Conservation (phyloP, 2,329 filamentous ascomycete species). For the Colletotrichum higginsianum region DNA sequence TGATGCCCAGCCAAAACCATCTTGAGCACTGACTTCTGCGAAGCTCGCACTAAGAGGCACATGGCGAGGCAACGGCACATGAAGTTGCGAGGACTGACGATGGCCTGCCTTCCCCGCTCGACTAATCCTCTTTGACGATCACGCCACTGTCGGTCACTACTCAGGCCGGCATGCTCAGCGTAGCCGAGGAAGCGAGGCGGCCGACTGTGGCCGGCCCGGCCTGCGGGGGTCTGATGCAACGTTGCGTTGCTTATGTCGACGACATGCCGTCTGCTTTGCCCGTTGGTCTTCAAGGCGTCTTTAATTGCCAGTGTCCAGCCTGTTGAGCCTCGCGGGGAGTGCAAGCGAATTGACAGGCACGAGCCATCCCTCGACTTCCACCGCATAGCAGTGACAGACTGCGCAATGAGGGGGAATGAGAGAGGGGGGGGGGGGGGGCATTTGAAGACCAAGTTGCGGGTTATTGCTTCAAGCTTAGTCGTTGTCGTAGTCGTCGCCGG, state of each 20-base stretch:
- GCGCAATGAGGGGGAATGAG: no score
- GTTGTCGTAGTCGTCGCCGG: not conserved
- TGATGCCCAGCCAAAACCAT: not conserved
- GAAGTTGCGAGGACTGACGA: not conserved
- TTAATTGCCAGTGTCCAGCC: no score
- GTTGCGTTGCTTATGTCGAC: slow-evolving; percentile 30
- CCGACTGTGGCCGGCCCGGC: slow-evolving; percentile 15
- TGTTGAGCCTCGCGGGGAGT: not conserved
- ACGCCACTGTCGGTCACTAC: slow-evolving; percentile 11
- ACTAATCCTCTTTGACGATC: not conserved
- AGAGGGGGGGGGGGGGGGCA: not conserved
- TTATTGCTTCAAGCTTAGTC: no score
- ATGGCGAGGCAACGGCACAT: not conserved
- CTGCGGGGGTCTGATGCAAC: slow-evolving; percentile 14
- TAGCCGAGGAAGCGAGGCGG: slow-evolving; percentile 5
- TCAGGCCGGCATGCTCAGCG: slow-evolving; percentile 4
- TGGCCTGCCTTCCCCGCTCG: not conserved
- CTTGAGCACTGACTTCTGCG: not conserved
- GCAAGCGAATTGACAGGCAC: not conserved
- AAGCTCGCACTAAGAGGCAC: not conserved
- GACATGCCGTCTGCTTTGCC: not conserved
- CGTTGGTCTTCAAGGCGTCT: not conserved
- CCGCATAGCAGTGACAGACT: not conserved
- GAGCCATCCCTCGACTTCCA: not conserved
- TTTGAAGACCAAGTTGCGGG: no score